phyloP scores from a whole-genome alignment of 75 land plant genomes.

The Chamaecyparis obtusa region DNA sequence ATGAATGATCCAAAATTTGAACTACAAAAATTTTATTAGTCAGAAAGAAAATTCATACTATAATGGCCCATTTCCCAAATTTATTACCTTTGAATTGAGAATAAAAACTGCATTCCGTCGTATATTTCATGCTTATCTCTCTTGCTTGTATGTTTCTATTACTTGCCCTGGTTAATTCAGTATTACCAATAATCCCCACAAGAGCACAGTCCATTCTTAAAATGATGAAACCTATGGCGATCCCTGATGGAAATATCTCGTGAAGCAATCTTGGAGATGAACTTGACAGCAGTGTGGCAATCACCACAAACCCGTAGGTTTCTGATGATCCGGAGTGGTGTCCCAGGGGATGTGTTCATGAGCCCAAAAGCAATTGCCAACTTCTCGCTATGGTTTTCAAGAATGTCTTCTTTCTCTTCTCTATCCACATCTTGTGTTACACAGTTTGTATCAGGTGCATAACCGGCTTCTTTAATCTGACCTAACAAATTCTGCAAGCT shows the following conservation, averaged over 20 bases:
- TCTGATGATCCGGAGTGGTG: conserved; percentile 34
- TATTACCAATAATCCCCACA: conserved; percentile 54
- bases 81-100: background rate
- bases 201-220: conserved; percentile 39
- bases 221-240: conserved; percentile 46
- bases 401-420: conserved; percentile 44
- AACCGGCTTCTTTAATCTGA: conserved; percentile 30
- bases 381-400: conserved; percentile 43
- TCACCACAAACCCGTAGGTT: conserved; percentile 49
- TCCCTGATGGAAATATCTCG: conserved; percentile 42
- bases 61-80: too few species aligned
- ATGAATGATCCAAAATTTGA: too few species aligned
- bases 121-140: background rate
- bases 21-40: too few species aligned
- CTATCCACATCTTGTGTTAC: conserved; percentile 38
- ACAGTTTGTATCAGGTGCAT: conserved; percentile 30
- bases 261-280: conserved; percentile 43
- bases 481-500: conserved; percentile 33
- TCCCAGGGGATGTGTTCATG: conserved; percentile 43
- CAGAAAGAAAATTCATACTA: too few species aligned
- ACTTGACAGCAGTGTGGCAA: conserved; percentile 46
- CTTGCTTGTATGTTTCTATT: background rate
- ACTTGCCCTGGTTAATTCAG: background rate
- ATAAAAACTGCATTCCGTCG: background rate
- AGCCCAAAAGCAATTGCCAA: conserved; percentile 55